Evolutionary conservation across 2,329 filamentous ascomycete species (phyloP).

Genomic region (Trichoderma harzianum): DNA sequence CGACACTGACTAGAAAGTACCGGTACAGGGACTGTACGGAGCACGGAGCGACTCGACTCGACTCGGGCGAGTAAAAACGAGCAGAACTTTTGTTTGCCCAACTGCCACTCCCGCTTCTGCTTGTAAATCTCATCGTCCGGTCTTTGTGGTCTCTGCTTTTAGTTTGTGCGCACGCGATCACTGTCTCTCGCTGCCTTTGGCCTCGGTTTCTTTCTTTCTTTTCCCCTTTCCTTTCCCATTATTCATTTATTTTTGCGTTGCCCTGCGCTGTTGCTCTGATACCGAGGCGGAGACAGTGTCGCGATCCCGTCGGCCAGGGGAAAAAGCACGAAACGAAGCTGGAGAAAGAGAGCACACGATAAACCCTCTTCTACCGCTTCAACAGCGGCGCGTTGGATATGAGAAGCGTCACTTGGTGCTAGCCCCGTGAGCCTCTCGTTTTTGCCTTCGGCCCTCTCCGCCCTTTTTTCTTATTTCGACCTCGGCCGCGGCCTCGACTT

Average conservation of each 20-base stretch:
- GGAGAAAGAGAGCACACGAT: not conserved
- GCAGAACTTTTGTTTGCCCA: conserved; percentile 14
- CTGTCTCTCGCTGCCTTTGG: not conserved
- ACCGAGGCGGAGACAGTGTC: not conserved
- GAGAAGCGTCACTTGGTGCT: conserved; percentile 14
- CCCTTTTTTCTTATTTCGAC: not conserved
- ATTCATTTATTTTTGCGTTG: not conserved
- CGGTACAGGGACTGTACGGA: not conserved
- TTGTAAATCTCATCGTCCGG: not conserved
- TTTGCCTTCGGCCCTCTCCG: not conserved
- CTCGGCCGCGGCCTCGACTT: not conserved
- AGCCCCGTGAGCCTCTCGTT: conserved; percentile 1
- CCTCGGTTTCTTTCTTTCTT: not conserved
- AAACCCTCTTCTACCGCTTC: conserved; percentile 13
- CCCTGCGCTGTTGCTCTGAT: not conserved
- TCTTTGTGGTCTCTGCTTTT: not conserved
- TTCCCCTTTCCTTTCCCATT: not conserved
- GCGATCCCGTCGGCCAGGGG: not conserved
- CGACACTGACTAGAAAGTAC: conserved; percentile 13
- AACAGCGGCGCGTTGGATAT: conserved; percentile 20
- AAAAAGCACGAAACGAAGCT: not conserved
- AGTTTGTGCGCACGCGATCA: not conserved
- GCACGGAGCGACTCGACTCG: not conserved
- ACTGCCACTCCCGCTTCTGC: not conserved
- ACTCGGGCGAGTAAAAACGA: not conserved